Evolutionary conservation across 192 early-diverging fungal genomes (phyloP), one percentile per base, ranked within the genome.

Genomic region (Mycoemilia scoparia): DNA sequence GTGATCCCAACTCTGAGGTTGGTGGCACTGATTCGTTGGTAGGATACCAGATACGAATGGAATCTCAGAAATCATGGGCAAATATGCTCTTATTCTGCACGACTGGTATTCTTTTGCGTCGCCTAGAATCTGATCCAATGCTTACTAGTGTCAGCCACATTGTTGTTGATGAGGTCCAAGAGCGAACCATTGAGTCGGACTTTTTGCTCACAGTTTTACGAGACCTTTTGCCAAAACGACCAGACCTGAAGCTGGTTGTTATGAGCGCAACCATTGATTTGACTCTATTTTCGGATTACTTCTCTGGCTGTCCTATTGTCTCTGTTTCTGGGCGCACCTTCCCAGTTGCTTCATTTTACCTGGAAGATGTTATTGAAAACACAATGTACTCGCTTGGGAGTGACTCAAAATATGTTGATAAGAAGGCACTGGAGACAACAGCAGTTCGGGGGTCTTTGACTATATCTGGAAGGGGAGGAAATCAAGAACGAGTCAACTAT

Each of bases 201-300:
- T 77, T 87, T 32, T 46, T 87, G 29, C 60, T 92, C 14, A 76
- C 77, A 21, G 58, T 86, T 15, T 38, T 87, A 14, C 74, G 79
- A n/a, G 54, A 69, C 14, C 60, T 86, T 18, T 21, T 91, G 8
- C 37, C 34, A 12, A 60, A 69, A 3, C 55, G 67, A 5, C 32
- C 21, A 5, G 48, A 66, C 21, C 49, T 91, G 0, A 60, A 69
- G 38, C 49, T 91, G 7, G 65, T 91, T 15, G 60, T 91, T 34
- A 92, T 92, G 87, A 84, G 79, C 36, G 87, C 87, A 25, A 88
- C 84, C 0, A 73, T 85, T 36, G 82, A 92, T 45, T 69, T 74
- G n/a, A 43, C 70, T 25, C 56, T 82, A 11, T 87, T 89, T 38
- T 48, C 74, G 0, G 38, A 62, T 9, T 92, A 88, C 45, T 92